Conservation (phyloP, 352 stramenopile species). For the Globisporangium barbulae region DNA sequence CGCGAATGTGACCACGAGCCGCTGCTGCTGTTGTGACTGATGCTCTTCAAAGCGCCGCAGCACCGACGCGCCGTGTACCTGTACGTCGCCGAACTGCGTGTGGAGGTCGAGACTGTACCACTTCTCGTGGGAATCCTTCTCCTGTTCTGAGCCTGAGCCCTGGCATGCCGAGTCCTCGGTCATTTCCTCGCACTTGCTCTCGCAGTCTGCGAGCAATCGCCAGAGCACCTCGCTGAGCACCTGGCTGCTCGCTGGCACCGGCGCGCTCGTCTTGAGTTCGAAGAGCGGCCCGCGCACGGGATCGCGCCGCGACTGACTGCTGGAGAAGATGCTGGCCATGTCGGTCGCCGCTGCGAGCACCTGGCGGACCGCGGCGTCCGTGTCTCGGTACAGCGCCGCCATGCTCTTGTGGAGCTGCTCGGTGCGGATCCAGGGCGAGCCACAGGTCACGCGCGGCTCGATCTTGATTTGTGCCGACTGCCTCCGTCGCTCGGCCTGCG, state of each 20-base stretch:
- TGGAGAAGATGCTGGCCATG: conserved; percentile 14
- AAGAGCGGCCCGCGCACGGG: conserved; percentile 8
- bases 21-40: background rate
- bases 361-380: conserved; percentile 6
- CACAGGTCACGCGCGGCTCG: conserved; percentile 5
- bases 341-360: background rate
- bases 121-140: conserved; percentile 4
- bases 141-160: background rate
- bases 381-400: conserved; percentile 1
- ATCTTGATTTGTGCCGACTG: background rate
- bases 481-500: background rate
- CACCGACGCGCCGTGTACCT: conserved; percentile 10
- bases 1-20: conserved; percentile 10
- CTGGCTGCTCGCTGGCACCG: conserved; percentile 8
- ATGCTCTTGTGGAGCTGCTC: conserved; percentile 14
- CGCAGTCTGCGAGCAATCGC: background rate
- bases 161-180: background rate
- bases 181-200: background rate
- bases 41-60: background rate
- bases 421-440: conserved; percentile 13
- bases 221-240: conserved; percentile 7
- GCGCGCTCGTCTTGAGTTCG: conserved; percentile 16
- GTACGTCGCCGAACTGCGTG: conserved; percentile 13
- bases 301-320: conserved; percentile 11
- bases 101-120: conserved; percentile 8